Conservation (phyloP, 352 stramenopile species). For the Peronospora tabacina region DNA sequence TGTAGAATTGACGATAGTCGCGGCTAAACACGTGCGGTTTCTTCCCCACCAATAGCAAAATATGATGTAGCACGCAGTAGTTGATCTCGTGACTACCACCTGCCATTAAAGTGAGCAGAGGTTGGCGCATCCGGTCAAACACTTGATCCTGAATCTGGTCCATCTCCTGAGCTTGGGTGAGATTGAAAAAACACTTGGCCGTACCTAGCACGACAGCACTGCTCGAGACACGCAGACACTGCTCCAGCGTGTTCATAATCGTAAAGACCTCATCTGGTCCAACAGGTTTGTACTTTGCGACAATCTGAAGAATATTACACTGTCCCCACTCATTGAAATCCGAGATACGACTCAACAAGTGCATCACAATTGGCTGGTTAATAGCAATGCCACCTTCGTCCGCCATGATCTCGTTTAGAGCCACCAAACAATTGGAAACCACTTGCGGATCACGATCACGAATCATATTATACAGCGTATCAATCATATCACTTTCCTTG, state of each 20-base stretch:
- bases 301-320: conserved; percentile 93
- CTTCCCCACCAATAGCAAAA: conserved; percentile 92
- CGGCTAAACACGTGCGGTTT: conserved; percentile 94
- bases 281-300: conserved; percentile 90
- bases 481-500: conserved; percentile 91
- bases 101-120: conserved; percentile 97
- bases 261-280: conserved; percentile 94
- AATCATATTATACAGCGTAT: conserved; percentile 98
- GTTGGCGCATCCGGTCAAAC: conserved; percentile 89
- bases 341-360: conserved; percentile 95
- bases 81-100: conserved; percentile 89
- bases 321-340: conserved; percentile 99
- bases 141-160: conserved; percentile 85
- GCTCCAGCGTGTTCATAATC: conserved; percentile 97
- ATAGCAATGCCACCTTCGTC: conserved; percentile 95
- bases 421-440: conserved; percentile 95
- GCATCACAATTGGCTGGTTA: conserved; percentile 95
- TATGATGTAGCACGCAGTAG: conserved; percentile 96
- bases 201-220: conserved; percentile 93
- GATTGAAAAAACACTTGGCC: conserved; percentile 95
- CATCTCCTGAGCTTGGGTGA: conserved; percentile 87
- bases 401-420: conserved; percentile 97
- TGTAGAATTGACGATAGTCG: conserved; percentile 97
- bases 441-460: conserved; percentile 95
- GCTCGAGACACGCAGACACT: conserved; percentile 93